Evolutionary conservation across 139 green algal genomes (phyloP), one percentile per base, ranked within the genome.

Genomic region (Chlamydomonas sp.): DNA sequence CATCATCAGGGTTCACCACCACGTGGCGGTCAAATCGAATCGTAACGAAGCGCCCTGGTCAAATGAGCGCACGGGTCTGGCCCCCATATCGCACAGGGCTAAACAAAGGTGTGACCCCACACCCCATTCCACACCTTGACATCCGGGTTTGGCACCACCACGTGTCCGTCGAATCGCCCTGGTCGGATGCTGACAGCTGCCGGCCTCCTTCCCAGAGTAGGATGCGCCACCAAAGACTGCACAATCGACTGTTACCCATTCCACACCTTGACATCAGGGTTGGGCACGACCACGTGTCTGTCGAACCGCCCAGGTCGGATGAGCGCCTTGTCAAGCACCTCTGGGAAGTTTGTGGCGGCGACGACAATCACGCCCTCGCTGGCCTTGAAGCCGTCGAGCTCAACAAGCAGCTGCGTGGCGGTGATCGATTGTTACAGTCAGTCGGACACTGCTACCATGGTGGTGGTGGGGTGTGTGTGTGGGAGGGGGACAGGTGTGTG

Each of bases 331-430:
- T 99, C 95, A 54, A 99, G 85, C 1, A 88, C 85, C 77, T 98
- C 92, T 20, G 90, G 88, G 48, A 97, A 92, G 83, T 98, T 97
- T 74, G 94, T 98, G 63, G 94, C 94, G 22, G 91, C 92, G 4
- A 97, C 83, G 34, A 97, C 91, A 66, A 99, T 98, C 43, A 98
- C 89, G 57, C 95, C 95, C 73, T 91, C 81, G 43, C 76, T 85
- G 28, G 73, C 66, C 75, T 98, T 97, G 85, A 98, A 99, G 24
- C 95, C 95, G 66, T 99, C 95, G 70, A 99, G 79, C 85, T 99
- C 95, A 67, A 98, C 92, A 5, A 99, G 87, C 81, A 99, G 73
- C 88, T 99, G 95, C 48, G 58, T 70, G 10, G 99, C 84, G 34
- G 95, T 99, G 95, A 97, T 98, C 69, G 91, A 88, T 89, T 96